Conservation (phyloP, 371 early-diverging fungal genomes). For the Mucor racemosus region DNA sequence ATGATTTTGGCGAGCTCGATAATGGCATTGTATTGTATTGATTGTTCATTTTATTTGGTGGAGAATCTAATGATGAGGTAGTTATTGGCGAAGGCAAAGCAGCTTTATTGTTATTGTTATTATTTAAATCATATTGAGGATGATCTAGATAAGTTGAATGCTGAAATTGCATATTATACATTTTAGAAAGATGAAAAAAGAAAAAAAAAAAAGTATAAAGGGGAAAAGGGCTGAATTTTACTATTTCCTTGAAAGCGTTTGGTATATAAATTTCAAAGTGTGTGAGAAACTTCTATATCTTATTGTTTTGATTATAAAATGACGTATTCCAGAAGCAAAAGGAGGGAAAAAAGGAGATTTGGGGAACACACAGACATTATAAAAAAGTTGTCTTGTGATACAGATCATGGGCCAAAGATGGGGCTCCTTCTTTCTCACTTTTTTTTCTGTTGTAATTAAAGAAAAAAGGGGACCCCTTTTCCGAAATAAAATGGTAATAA, state of each 20-base stretch:
- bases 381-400: background rate
- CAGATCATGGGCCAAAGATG: constrained; percentile 3
- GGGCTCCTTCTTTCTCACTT: background rate
- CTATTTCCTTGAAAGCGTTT: background rate
- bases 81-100: constrained; percentile 46
- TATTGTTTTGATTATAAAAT: constrained; percentile 7
- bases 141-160: constrained; percentile 23
- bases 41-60: constrained; percentile 27
- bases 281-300: constrained; percentile 8
- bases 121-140: constrained; percentile 11
- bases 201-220: constrained; percentile 8
- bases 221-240: constrained; percentile 3
- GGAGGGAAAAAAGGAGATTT: background rate
- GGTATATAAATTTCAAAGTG: background rate
- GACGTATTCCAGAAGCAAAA: constrained; percentile 13
- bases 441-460: background rate
- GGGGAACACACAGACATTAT: constrained; percentile 13
- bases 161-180: constrained; percentile 41
- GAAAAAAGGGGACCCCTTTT: background rate
- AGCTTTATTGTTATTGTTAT: constrained; percentile 22
- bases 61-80: constrained; percentile 43
- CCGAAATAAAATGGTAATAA: background rate
- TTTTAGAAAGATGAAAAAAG: constrained; percentile 5
- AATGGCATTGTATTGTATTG: constrained; percentile 14
- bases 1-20: constrained; percentile 19